A percentile compares a stretch with the other conserved stretches of the same genome.
phyloP scores from a whole-genome alignment of 768 basidiomycete species.

The Boletus tylopilopsis region DNA sequence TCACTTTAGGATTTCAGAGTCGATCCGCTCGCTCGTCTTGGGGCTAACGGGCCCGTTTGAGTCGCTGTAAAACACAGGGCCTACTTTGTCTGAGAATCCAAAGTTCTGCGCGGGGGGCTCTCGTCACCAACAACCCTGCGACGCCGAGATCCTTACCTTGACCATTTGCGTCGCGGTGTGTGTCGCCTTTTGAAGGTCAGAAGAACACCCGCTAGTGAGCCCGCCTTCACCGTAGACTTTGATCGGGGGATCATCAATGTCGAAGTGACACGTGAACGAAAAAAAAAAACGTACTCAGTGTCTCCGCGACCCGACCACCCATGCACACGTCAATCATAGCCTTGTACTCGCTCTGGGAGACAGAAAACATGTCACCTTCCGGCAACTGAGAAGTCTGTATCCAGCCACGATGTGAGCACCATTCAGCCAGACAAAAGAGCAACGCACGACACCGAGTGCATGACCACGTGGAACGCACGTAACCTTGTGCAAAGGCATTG shows the following conservation, averaged over 20 bases:
- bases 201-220: conserved; percentile 88
- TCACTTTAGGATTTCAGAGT: conserved; percentile 80
- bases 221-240: conserved; percentile 84
- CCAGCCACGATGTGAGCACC: conserved; percentile 8
- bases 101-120: conserved; percentile 45
- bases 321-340: conserved; percentile 88
- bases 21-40: conserved; percentile 77
- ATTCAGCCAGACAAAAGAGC: background rate
- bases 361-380: conserved; percentile 68
- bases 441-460: conserved; percentile 78
- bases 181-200: conserved; percentile 82
- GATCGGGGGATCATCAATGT: conserved; percentile 5
- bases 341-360: conserved; percentile 70
- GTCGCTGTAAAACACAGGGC: conserved; percentile 80
- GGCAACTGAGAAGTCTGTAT: conserved; percentile 73
- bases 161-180: conserved; percentile 83
- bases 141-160: conserved; percentile 51
- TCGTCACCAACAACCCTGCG: background rate
- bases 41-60: conserved; percentile 69
- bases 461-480: conserved; percentile 97
- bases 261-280: background rate
- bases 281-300: conserved; percentile 55
- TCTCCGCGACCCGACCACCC: conserved; percentile 95
- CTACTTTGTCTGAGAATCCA: conserved; percentile 76
- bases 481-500: conserved; percentile 96